Evolutionary conservation across 257 asterid species (phyloP), one percentile per base, ranked within the genome.

Genomic region (Solanum pinnatisectum): DNA sequence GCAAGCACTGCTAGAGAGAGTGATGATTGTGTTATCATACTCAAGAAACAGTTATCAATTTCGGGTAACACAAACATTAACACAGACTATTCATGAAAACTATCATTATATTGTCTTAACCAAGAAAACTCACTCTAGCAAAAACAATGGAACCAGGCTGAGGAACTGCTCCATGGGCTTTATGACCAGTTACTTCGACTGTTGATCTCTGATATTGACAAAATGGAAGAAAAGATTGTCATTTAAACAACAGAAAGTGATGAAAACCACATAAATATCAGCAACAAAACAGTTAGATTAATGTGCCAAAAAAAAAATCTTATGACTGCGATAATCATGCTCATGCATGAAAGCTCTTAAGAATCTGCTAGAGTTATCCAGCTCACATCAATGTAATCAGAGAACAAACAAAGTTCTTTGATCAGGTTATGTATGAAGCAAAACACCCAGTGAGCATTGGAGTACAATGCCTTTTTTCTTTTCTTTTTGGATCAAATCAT

Each of bases 101-200:
- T 32, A 18, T 14, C 87, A 89, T 40, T 42, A 35, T 36, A 14
- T 70, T 3, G 8, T 68, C 76, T 35, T 37, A 46, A 68, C 70
- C 18, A 63, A 77, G 87, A 63, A 90, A 74, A 22, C 94, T 89
- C 91, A 96, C 99, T 87, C 99, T 92, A 72, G 96, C 98, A 92
- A 94, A 88, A 79, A 97, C 99, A 81, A 92, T 52, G 59, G 91
- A 91, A 73, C 98, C 99, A 76, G 97, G 96, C 92, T 94, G 95
- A 18, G 99, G 99, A 92, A 97, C 98, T 15, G 98, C 96, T 87
- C 99, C 99, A 84, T 96, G 98, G 27, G 99, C 95, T 89, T 97
- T 96, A 67, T 92, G 99, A 74, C 99, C 98, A 84, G 90, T 94
- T 89, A 97, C 98, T 92, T 94, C 98, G 88, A 94, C 95, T 10